A percentile compares a stretch with the other conserved stretches of the same genome.
Evolutionary conservation across 306 rosid species (phyloP).

Genomic region (Citrullus mucosospermus): DNA sequence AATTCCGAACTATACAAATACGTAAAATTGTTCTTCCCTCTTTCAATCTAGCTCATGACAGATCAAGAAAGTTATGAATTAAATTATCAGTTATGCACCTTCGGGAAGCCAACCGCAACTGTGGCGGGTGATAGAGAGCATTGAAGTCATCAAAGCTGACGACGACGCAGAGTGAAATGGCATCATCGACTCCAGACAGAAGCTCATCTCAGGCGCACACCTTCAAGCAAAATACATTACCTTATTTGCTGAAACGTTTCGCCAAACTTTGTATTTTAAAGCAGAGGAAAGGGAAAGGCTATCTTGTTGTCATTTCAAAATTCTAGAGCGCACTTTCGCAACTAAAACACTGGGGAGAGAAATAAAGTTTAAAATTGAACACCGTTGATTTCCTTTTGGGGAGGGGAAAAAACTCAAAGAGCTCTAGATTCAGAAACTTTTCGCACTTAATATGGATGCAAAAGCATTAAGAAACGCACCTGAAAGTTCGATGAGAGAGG

Average conservation of each 20-base stretch:
- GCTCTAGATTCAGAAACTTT: neutral
- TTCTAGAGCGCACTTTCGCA: too few relatives aligned
- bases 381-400: neutral
- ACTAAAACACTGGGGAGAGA: neutral
- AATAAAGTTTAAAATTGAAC: neutral
- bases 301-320: too few relatives aligned
- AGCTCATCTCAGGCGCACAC: constrained; percentile 61
- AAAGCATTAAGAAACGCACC: constrained; percentile 21
- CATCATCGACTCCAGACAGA: constrained; percentile 73
- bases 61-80: neutral
- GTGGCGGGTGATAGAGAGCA: constrained; percentile 56
- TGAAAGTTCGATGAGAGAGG: constrained; percentile 30
- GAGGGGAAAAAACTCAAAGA: neutral
- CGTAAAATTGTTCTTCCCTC: neutral
- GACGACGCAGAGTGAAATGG: constrained; percentile 81
- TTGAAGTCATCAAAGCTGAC: constrained; percentile 75
- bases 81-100: constrained; percentile 29
- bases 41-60: neutral
- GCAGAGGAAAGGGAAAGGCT: too few relatives aligned
- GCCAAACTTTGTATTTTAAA: neutral
- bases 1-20: neutral
- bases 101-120: constrained; percentile 59
- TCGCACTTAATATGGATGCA: neutral
- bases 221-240: constrained; percentile 17
- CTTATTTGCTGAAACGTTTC: neutral